Evolutionary conservation across 164 flowering plant genomes (phyloP), one percentile per base, ranked within the genome.

Genomic region (Piper betle): DNA sequence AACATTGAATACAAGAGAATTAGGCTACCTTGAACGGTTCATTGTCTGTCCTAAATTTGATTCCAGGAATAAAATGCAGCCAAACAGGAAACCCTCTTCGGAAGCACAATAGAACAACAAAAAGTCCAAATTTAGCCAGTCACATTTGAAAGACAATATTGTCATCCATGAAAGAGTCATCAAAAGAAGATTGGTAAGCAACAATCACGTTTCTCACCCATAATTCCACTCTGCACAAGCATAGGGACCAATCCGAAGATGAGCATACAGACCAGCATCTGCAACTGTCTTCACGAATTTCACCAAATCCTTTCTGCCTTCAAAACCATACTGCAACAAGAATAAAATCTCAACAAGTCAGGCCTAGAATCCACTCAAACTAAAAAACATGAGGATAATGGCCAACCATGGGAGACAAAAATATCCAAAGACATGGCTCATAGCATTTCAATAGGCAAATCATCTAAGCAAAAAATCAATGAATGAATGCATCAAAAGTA

Each of bases 161-260:
- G 37, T 17, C 39, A 25, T 19, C 5, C 3, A 17, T 18, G 16
- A 58, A 15, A 46, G 3, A 46, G 50, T 46, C 25, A 16, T 12
- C 40, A n/a, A 5, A 4, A 62, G 33, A 37, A 10, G 16, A 10
- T 46, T 10, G 10, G 15, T 5, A 3, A 50, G 39, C 25, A 11
- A 13, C 15, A 7, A 16, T 19, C 39, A 33, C 43, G 37, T 37
- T 39, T 9, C 64, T n/a, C 53, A 87, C 99, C 99, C 99, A 62
- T 87, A 91, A 60, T 91, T 91, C 97, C 99, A 94, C 67, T 91
- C 99, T 1, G 96, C 99, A 59, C 99, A 94, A 0, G 75, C 99
- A 52, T 91, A 94, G 41, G 99, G 99, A 17, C 99, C 97, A 52
- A 91, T 94, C 15, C 99, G 80, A 0, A 94, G 83, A 74, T 85